Evolutionary conservation across 768 basidiomycete species (phyloP).

Genomic region (Hericium coralloides): DNA sequence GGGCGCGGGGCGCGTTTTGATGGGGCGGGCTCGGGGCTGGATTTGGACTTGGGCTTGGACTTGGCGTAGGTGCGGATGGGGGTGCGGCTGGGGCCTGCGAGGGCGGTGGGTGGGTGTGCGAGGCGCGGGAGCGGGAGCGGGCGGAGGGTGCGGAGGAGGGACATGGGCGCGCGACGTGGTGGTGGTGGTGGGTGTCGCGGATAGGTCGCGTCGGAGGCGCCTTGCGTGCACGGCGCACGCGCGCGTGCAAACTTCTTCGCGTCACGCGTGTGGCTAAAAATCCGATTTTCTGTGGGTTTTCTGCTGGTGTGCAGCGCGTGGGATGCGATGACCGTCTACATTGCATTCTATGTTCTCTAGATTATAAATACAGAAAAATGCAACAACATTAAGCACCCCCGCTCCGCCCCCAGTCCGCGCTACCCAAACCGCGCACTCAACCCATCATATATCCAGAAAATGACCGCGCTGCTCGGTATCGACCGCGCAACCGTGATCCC

Average conservation of each 20-base stretch:
- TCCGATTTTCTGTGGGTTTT: too few relatives aligned
- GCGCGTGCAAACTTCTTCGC: not conserved
- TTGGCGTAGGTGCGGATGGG: slow-evolving; percentile 5
- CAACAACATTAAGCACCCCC: not conserved
- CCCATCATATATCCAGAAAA: slow-evolving; percentile 89
- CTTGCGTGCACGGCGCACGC: too few relatives aligned
- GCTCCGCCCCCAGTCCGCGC: not conserved
- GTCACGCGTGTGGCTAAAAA: not conserved
- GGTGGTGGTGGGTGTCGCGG: not conserved
- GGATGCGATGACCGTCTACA: too few relatives aligned
- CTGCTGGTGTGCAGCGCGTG: too few relatives aligned
- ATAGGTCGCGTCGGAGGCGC: not conserved
- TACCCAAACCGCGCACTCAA: slow-evolving; percentile 46
- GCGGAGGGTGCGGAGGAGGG: not conserved
- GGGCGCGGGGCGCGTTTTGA: slow-evolving; percentile 21
- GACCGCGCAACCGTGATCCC: slow-evolving; percentile 83
- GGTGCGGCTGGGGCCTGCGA: not conserved
- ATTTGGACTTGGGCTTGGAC: slow-evolving; percentile 9
- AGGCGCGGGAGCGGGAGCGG: not conserved
- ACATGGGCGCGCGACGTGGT: not conserved
- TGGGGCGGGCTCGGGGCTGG: not conserved
- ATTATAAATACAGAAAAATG: not conserved
- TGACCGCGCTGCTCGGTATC: slow-evolving; percentile 85
- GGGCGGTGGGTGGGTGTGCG: not conserved
- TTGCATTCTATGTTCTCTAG: too few relatives aligned